These are phyloP conservation scores for Trematosphaeria pertusa DNA, from an alignment of 2,329 filamentous ascomycete genomes.

Conservation along the genomic window DNA sequence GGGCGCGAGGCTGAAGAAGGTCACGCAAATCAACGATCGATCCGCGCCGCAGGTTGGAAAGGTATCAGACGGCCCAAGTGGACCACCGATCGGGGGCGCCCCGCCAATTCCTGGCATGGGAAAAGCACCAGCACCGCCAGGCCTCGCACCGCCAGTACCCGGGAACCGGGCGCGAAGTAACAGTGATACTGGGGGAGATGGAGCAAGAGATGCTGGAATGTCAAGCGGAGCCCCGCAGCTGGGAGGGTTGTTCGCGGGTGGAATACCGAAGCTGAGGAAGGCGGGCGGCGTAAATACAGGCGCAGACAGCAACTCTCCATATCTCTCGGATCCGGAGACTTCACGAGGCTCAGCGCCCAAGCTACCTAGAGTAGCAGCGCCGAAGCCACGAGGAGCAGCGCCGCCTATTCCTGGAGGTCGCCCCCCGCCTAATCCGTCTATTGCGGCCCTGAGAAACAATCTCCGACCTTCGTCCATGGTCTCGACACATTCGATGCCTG, in stretches of 20 bases:
- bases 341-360: constrained; percentile 59
- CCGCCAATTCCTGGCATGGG: constrained; percentile 76
- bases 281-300: constrained; percentile 69
- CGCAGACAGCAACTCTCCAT: constrained; percentile 73
- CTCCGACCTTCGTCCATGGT: constrained; percentile 66
- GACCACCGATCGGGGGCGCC: constrained; percentile 73
- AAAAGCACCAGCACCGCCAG: constrained; percentile 59
- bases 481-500: constrained; percentile 64
- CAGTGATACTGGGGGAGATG: constrained; percentile 69
- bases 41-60: constrained; percentile 77
- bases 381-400: constrained; percentile 55
- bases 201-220: constrained; percentile 30
- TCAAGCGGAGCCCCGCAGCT: constrained; percentile 70
- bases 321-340: constrained; percentile 81
- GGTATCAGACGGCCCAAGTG: constrained; percentile 62
- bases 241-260: constrained; percentile 86
- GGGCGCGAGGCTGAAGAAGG: constrained; percentile 80
- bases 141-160: constrained; percentile 75
- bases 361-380: constrained; percentile 60
- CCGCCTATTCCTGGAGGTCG: constrained; percentile 61
- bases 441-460: constrained; percentile 57
- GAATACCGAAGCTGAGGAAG: constrained; percentile 95
- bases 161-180: constrained; percentile 74
- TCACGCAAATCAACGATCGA: constrained; percentile 84
- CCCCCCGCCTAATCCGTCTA: constrained; percentile 66